Evolutionary conservation across 768 basidiomycete species (phyloP).

Genomic region (Panellus pusillus): DNA sequence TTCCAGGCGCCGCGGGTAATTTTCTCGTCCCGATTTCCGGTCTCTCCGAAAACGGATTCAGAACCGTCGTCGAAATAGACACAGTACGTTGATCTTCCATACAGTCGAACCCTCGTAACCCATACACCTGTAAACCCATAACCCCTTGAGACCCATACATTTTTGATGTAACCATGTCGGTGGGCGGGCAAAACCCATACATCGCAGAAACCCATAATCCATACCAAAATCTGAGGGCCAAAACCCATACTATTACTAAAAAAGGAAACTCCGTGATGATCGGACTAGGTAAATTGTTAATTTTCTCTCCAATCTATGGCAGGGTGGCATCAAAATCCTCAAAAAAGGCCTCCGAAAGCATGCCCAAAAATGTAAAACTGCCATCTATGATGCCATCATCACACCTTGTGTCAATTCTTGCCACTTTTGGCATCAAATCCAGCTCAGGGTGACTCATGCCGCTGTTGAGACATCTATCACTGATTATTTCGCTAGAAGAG

Average conservation of each 20-base stretch:
- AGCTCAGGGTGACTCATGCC: too few species aligned
- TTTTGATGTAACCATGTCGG: not conserved
- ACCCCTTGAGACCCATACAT: slow-evolving; percentile 1
- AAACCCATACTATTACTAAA: slow-evolving; percentile 11
- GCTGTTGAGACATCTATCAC: too few species aligned
- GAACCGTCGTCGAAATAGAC: slow-evolving; percentile 92
- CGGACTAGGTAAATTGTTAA: not conserved
- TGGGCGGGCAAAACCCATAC: not conserved
- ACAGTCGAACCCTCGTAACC: slow-evolving; percentile 2
- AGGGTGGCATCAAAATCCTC: too few species aligned
- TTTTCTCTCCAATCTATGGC: not conserved
- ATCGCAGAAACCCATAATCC: slow-evolving; percentile 12
- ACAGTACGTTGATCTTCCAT: too few species aligned
- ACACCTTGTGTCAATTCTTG: too few species aligned
- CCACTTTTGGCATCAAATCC: too few species aligned
- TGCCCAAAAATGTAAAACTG: too few species aligned
- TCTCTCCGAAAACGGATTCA: slow-evolving; percentile 88
- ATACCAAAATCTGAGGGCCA: not conserved
- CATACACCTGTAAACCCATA: slow-evolving; percentile 5
- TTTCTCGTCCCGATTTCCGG: slow-evolving; percentile 86
- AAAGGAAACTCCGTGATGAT: not conserved
- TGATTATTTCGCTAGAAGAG: too few species aligned
- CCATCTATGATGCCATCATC: too few species aligned
- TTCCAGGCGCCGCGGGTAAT: slow-evolving; percentile 89
- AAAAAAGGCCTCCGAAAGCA: too few species aligned